Evolutionary conservation across 306 rosid species (phyloP).

Genomic region (Cyamopsis tetragonoloba): DNA sequence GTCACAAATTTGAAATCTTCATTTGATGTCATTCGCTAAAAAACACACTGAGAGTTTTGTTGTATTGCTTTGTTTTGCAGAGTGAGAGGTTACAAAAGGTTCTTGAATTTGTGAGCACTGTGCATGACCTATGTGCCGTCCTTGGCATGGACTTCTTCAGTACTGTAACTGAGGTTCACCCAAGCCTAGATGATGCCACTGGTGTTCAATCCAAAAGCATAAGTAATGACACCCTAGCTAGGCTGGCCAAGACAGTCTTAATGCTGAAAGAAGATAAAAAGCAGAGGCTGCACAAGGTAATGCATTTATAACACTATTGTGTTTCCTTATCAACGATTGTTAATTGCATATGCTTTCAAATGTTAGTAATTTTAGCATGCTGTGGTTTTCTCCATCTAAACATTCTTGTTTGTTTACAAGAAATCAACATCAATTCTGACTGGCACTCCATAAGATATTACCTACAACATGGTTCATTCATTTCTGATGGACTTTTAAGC

Average conservation of each 20-base stretch:
- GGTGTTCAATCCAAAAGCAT: constrained; percentile 93
- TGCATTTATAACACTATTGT: constrained; percentile 1
- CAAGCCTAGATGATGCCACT: constrained; percentile 88
- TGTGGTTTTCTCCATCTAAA: neutral
- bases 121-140: constrained; percentile 94
- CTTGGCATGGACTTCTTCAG: constrained; percentile 96
- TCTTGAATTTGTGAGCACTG: constrained; percentile 83
- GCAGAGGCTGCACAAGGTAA: constrained; percentile 76
- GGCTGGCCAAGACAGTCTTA: constrained; percentile 76
- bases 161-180: constrained; percentile 95
- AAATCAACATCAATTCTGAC: neutral
- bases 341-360: neutral
- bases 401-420: neutral
- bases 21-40: constrained; percentile 6
- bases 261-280: constrained; percentile 71
- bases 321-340: neutral
- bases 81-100: constrained; percentile 86
- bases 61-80: constrained; percentile 45
- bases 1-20: neutral
- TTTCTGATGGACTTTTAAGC: constrained; percentile 4
- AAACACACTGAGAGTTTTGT: constrained; percentile 21
- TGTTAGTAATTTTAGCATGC: neutral
- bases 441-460: constrained; percentile 4
- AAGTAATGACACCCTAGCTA: constrained; percentile 84
- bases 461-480: neutral